Evolutionary conservation across 2,329 filamentous ascomycete species (phyloP), one percentile per base, ranked within the genome.

Genomic region (Cladosporium sp.): DNA sequence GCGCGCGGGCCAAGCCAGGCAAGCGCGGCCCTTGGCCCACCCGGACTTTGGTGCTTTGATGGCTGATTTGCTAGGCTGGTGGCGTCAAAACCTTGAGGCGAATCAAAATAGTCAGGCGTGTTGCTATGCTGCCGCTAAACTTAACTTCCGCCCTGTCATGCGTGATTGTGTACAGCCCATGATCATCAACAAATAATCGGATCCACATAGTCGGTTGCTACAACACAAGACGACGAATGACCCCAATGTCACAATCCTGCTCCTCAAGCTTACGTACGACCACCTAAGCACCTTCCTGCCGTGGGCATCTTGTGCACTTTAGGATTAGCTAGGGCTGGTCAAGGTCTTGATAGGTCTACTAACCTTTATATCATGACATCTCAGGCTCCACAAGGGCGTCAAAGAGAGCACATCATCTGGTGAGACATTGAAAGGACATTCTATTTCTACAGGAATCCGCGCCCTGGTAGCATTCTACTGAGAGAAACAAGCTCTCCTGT

Each of bases 51-150:
- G 14, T n/a, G 38, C 38, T 44, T 3, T 21, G 10, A 41, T 15
- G 36, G 34, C 34, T 36, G 34, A 28, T 30, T 52, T 28, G 8
- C 49, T 26, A 15, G n/a, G 1, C n/a, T 34, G 51, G 51, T 55
- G 28, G 52, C 28, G 52, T 30, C 52, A 8, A 34, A 55, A 21
- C 15, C 28, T 55, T 55, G 52, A 55, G 52, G 28, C 52, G 52
- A 55, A 55, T 55, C 52, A 55, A 55, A 55, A 55, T 55, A 55
- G 28, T 34, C 28, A 34, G 52, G 52, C 52, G 28, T 55, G 52
- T 55, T 55, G 52, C 52, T 15, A 34, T 55, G 52, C 52, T 32
- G 18, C n/a, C 28, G n/a, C 30, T 55, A 32, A 55, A 34, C 52
- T 55, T 21, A 34, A 34, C 52, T 34, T 21, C 6, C 4, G 32